Evolutionary conservation across 495 filamentous ascomycete genomes (phyloP).

Genomic region (Penicillium bovifimosum): DNA sequence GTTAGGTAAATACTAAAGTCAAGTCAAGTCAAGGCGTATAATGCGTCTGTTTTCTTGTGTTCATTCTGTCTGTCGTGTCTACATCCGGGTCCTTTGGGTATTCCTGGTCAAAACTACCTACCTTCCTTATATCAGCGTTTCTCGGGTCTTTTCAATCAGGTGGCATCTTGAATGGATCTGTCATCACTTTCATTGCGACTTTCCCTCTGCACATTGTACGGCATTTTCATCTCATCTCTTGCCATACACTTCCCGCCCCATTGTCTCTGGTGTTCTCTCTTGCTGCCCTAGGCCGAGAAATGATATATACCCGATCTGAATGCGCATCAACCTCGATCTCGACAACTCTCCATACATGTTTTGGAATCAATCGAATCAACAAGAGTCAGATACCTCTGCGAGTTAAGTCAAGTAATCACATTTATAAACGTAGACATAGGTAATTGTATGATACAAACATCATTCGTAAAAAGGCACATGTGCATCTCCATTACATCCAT

Average conservation of each 20-base stretch:
- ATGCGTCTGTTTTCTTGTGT: not conserved
- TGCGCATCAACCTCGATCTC: too few species aligned
- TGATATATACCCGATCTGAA: constrained; percentile 20
- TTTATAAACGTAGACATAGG: not conserved
- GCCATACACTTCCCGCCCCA: not conserved
- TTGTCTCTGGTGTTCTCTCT: not conserved
- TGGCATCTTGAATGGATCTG: not conserved
- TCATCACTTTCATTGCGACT: constrained; percentile 15
- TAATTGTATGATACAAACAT: not conserved
- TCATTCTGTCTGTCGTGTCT: not conserved
- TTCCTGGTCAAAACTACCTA: not conserved
- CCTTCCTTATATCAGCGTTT: not conserved
- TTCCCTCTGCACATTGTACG: constrained; percentile 1
- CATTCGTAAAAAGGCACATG: constrained; percentile 1
- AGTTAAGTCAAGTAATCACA: not conserved
- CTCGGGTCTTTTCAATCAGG: not conserved
- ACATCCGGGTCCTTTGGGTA: too few species aligned
- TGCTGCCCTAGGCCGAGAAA: constrained; percentile 6
- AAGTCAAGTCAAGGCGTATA: constrained; percentile 4
- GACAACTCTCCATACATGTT: not conserved
- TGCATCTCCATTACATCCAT: not conserved
- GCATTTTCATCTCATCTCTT: not conserved
- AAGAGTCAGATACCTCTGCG: not conserved
- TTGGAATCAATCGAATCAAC: not conserved
- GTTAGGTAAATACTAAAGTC: constrained; percentile 1